phyloP scores from a whole-genome alignment of 352 stramenopile species.

The Blastocystis sp. region DNA sequence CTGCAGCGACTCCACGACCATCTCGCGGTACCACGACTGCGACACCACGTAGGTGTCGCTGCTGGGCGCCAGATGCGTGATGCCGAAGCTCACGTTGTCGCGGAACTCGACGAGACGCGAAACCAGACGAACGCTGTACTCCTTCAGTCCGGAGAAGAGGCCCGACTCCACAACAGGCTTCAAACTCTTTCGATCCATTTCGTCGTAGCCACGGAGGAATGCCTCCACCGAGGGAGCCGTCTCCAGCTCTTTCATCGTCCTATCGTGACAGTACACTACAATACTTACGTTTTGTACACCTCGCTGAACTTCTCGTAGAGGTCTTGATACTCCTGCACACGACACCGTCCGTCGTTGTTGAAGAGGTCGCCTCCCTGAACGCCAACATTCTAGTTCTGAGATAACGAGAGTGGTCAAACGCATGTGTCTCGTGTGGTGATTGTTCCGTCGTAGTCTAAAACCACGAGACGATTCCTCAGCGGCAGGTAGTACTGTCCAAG shows the following conservation, averaged over 20 bases:
- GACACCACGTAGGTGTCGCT: neutral
- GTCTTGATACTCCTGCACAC: neutral
- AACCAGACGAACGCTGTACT: neutral
- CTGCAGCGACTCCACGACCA: neutral
- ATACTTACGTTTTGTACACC: neutral
- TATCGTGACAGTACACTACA: neutral
- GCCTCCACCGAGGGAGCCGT: neutral
- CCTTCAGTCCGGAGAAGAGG: neutral
- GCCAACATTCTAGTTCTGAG: neutral
- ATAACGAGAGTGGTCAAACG: neutral
- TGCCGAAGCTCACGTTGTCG: neutral
- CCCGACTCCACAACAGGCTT: neutral
- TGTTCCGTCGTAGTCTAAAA: slow-evolving; percentile 33
- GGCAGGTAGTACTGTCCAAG: neutral
- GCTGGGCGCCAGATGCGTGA: neutral
- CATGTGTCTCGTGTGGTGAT: slow-evolving; percentile 14
- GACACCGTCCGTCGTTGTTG: neutral
- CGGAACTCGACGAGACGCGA: neutral
- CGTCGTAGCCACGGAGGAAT: slow-evolving; percentile 23
- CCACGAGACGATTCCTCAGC: neutral
- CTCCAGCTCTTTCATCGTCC: neutral
- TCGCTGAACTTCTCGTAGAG: neutral
- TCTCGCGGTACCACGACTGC: slow-evolving; percentile 50
- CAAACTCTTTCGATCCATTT: neutral
- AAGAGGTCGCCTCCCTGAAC: slow-evolving; percentile 34